These are phyloP conservation scores for Fusarium robinianum DNA, from an alignment of 2,329 filamentous ascomycete genomes.

Conservation along the genomic window DNA sequence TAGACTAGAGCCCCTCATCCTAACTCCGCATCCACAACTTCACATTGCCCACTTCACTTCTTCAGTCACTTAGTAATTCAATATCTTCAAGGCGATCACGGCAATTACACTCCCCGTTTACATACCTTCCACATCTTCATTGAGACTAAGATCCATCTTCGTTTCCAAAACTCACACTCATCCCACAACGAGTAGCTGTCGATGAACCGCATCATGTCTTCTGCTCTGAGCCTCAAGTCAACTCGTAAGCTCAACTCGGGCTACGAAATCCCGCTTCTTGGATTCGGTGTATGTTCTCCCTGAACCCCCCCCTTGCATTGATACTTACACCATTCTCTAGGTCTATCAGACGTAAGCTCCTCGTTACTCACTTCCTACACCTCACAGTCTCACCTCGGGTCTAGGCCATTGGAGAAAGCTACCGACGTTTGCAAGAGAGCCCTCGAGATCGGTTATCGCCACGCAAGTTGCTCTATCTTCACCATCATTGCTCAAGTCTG, in stretches of 20 bases:
- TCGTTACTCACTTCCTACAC: slow-evolving; percentile 14
- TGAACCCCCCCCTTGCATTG: not conserved
- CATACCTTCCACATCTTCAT: too few relatives aligned
- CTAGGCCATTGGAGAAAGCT: slow-evolving; percentile 39
- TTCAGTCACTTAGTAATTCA: too few relatives aligned
- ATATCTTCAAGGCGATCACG: too few relatives aligned
- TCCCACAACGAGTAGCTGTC: not conserved
- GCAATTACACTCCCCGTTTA: too few relatives aligned
- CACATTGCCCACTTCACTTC: too few relatives aligned
- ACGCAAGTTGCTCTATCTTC: slow-evolving; percentile 42
- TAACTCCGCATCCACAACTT: not conserved
- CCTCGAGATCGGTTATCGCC: slow-evolving; percentile 57
- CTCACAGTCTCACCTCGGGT: slow-evolving; percentile 10
- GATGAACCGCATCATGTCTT: slow-evolving; percentile 48
- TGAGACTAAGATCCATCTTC: not conserved
- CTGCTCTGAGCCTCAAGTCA: slow-evolving; percentile 51
- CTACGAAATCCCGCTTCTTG: slow-evolving; percentile 56
- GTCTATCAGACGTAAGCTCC: slow-evolving; percentile 56
- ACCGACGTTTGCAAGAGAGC: slow-evolving; percentile 50
- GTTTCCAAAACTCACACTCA: not conserved
- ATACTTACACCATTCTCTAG: slow-evolving; percentile 39
- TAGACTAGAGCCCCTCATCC: too few relatives aligned
- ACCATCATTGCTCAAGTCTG: not conserved
- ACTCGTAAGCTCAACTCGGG: slow-evolving; percentile 59
- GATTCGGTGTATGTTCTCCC: slow-evolving; percentile 54